A percentile compares a stretch with the other conserved stretches of the same genome.
These are phyloP conservation scores for Calonectria henricotiae DNA, from an alignment of 2,329 filamentous ascomycete genomes.

Conservation along the genomic window DNA sequence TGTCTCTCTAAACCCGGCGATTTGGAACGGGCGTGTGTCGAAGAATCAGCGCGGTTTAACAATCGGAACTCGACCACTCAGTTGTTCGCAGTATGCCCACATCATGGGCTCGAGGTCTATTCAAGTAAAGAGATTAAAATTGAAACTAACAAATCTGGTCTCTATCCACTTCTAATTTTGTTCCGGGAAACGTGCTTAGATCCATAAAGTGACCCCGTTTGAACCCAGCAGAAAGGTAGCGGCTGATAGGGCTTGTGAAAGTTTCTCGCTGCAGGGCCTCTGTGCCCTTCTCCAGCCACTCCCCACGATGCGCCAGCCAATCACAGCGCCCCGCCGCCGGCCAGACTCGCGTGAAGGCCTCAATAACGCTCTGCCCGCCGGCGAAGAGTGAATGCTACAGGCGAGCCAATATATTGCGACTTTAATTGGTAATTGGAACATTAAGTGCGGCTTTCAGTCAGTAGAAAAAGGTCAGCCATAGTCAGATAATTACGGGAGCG, in stretches of 20 bases:
- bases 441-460: not conserved
- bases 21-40: not conserved
- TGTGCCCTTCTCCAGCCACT: constrained; percentile 15
- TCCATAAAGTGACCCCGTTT: not conserved
- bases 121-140: no score
- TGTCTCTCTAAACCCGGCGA: constrained; percentile 12
- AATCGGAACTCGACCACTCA: not conserved
- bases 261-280: not conserved
- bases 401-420: not conserved
- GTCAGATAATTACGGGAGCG: no score
- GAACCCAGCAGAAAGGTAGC: not conserved
- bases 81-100: not conserved
- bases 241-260: constrained; percentile 1
- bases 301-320: not conserved
- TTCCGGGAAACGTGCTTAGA: no score
- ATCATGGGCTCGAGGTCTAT: not conserved
- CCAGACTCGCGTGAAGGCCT: not conserved
- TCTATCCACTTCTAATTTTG: not conserved
- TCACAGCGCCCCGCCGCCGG: constrained; percentile 15
- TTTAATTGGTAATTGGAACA: not conserved
- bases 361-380: constrained; percentile 5
- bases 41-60: constrained; percentile 18
- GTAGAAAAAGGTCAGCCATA: not conserved
- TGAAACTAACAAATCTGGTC: not conserved
- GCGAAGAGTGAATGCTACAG: not conserved